Evolutionary conservation across 1,284 basidiomycete species (phyloP), one percentile per base, ranked within the genome.

Genomic region (Ceratobasidium sp.): DNA sequence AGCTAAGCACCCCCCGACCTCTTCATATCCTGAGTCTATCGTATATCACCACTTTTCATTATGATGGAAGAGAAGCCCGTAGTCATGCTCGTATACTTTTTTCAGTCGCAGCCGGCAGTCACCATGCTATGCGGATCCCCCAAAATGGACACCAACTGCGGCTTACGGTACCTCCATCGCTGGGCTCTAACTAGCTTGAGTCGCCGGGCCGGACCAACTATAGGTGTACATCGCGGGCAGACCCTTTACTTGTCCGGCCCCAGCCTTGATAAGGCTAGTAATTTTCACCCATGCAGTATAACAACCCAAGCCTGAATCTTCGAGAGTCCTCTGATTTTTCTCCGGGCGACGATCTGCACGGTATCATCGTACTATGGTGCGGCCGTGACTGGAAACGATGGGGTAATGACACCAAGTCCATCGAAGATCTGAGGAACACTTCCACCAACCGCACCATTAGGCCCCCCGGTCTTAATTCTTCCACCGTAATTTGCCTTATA

Each of bases 1-100:
- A 33, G 53, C 11, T 9, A 54, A 54, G 28, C 23, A 30, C 9
- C 16, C 6, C 16, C 28, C 8, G 53, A 18, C 28, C 18, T 54
- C 53, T n/a, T 54, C 53, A 54, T 54, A 33, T 54, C 53, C 9
- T 28, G 16, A 33, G 23, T 16, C 1, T 46, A n/a, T 18, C 44
- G 44, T 46, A 46, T 46, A 46, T 46, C 6, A 54, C 28, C 53
- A 33, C 11, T 21, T 38, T 58, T 58, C 56, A 58, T 58, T 58
- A 58, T 36, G 56, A 58, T 58, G 16, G 56, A 58, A 58, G 30
- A n/a, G 33, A 58, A 58, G 56, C 18, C 56, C 53, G 53, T 54
- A 54, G 53, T 18, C 16, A 28, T 18, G 28, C 53, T 33, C 25
- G 18, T 33, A 46, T 46, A 18, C 44, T n/a, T 46, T 16, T 46